Evolutionary conservation across 2,329 filamentous ascomycete species (phyloP), one percentile per base, ranked within the genome.

Genomic region (Hymenoscyphus fraxineus): DNA sequence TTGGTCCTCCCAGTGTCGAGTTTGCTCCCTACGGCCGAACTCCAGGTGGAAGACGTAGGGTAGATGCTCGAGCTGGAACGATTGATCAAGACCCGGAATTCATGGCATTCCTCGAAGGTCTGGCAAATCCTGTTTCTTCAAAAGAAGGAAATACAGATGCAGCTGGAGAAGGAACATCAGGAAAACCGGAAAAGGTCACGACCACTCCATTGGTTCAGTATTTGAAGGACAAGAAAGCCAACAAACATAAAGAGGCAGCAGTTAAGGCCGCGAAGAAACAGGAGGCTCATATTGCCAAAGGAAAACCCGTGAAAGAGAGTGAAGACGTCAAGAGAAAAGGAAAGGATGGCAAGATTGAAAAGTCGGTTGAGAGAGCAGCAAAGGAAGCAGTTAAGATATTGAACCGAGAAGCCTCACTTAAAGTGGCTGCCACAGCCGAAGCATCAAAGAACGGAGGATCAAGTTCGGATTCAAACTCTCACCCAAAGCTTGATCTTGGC

Each of bases 51-150:
- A 92, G 91, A 75, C 85, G 86, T 59, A 88, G 92, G 40, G 85
- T 87, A 62, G 95, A 99, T 80, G 87, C 88, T 61, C 88, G 93
- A 15, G 92, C 97, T 76, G 95, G 94, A 61, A 97, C 93, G 2
- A 98, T 99, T 70, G 95, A 99, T 72, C 93, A 97, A 75, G 95
- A 99, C 73, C 88, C 92, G 0, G 95, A 98, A 71, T 99, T 97
- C 72, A 96, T 97, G 80, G 87, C 88, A 32, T 99, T 98, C 75
- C 83, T 99, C 7, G 91, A 96, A 76, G 90, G 86, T 62, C 83
- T 98, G 58, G 96, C 93, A 1, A 92, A 96, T 70, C 85, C 85
- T 1, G 77, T 77, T 9, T 78, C 79, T 1, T 72, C 79, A 5
- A 84, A 81, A 60, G 82, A 85, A n/a, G 71, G 75, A 13, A 73